These are phyloP conservation scores for Magnusiomyces suaveolens DNA, from an alignment of 1,139 yeast genomes.

Conservation along the genomic window DNA sequence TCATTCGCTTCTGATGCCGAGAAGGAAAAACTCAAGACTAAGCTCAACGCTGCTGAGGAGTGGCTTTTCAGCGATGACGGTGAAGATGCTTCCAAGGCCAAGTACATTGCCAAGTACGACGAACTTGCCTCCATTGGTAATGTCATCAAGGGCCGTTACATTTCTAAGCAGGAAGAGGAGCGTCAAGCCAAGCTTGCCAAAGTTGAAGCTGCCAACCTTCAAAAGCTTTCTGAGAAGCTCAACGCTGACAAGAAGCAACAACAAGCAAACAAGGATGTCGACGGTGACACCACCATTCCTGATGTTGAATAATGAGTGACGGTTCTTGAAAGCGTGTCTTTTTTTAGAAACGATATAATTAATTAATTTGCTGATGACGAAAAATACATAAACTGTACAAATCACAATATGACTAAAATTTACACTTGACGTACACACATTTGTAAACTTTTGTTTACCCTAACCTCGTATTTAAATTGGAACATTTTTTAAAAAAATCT, in stretches of 20 bases:
- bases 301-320: constrained; percentile 15
- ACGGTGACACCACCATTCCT: constrained; percentile 20
- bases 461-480: too few species aligned
- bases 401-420: too few species aligned
- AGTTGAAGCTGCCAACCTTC: constrained; percentile 79
- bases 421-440: too few species aligned
- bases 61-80: constrained; percentile 94
- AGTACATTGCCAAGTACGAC: constrained; percentile 95
- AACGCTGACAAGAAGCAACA: constrained; percentile 61
- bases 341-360: too few species aligned
- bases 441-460: too few species aligned
- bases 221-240: constrained; percentile 78
- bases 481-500: too few species aligned
- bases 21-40: constrained; percentile 64
- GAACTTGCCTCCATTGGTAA: constrained; percentile 93
- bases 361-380: neutral
- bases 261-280: constrained; percentile 21
- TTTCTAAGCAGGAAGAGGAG: constrained; percentile 91
- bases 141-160: constrained; percentile 88
- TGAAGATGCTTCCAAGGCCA: constrained; percentile 91
- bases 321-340: neutral
- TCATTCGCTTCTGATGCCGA: constrained; percentile 85
- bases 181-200: constrained; percentile 79
- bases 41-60: constrained; percentile 83
- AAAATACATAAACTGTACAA: too few species aligned